Base-by-base conservation (phyloP, 2,329 filamentous ascomycete species). In the Trichoderma lentiforme region DNA sequence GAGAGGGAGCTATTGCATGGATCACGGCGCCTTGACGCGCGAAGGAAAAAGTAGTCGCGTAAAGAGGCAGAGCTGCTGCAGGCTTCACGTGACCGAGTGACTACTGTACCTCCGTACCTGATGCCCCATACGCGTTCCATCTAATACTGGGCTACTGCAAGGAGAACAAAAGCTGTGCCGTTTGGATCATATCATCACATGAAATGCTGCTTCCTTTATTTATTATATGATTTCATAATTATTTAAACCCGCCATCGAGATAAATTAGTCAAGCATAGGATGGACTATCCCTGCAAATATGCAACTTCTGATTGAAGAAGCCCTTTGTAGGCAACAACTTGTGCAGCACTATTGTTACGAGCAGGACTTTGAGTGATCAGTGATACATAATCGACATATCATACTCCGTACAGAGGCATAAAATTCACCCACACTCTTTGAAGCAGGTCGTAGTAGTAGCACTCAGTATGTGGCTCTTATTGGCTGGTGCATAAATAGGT, bases 1-100 rank as follows among this genome's bases (percentile, higher is more conserved):
- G 73, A 75, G 73, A 69, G 70, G 71, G 74, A 73, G 70, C 77
- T 73, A 74, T 74, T 74, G 78, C 75, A 74, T 76, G 72, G 74
- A 66, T 76, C 73, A 74, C 73, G 74, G 67, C 36, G 57, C 61
- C 39, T 56, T 24, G 53, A 82, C 82, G 81, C 81, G 82, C 81
- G 82, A 81, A 80, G 81, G 81, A 82, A 80, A 78, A 76, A 77
- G 76, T 24, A 73, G 80, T 82, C 82, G 82, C 82, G 82, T 84
- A 80, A 82, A 84, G 80, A 39, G 78, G 74, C 72, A 72, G 74
- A 62, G 75, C 53, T 71, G 34, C 24, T 24, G 4, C n/a, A 39
- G 6, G 28, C 7, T 12, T 39, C 71, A 73, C 71, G 68, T 73
- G 71, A 73, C 18, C 26, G 39, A 43, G 18, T 7, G 1, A 2